A percentile compares a stretch with the other conserved stretches of the same genome.
Evolutionary conservation across 2,329 filamentous ascomycete genomes (phyloP).

Genomic region (Juglanconis sp.): DNA sequence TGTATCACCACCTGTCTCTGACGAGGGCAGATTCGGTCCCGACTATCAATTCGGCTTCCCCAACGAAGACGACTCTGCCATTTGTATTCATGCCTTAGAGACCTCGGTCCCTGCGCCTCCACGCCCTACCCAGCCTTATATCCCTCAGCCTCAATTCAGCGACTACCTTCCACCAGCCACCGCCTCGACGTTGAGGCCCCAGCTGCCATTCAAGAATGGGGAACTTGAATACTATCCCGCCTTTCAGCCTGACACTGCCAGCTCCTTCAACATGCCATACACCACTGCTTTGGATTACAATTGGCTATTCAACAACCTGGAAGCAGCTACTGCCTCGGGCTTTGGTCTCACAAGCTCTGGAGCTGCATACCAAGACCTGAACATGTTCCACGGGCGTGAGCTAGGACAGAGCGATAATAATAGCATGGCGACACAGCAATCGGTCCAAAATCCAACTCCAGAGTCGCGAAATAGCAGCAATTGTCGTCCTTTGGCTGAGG

Average conservation of each 20-base stretch:
- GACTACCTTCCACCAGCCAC: neutral
- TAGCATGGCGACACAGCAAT: constrained; percentile 1
- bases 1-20: constrained; percentile 15
- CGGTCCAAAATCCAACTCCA: constrained; percentile 6
- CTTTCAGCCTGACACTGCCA: constrained; percentile 60
- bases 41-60: constrained; percentile 21
- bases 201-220: constrained; percentile 25
- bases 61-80: constrained; percentile 20
- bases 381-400: neutral
- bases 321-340: constrained; percentile 17
- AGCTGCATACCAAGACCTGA: neutral
- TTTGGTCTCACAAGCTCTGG: constrained; percentile 6
- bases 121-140: neutral
- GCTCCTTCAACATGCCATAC: constrained; percentile 63
- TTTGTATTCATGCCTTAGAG: neutral
- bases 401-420: neutral
- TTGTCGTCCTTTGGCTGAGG: neutral
- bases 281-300: constrained; percentile 61
- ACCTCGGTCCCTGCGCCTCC: neutral
- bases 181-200: neutral
- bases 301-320: constrained; percentile 57
- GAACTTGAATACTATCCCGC: constrained; percentile 47
- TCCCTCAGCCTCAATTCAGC: neutral
- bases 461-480: neutral
- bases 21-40: constrained; percentile 17